A percentile compares a stretch with the other conserved stretches of the same genome.
phyloP scores from a whole-genome alignment of 345 rosid species.

The Acer saccharum region DNA sequence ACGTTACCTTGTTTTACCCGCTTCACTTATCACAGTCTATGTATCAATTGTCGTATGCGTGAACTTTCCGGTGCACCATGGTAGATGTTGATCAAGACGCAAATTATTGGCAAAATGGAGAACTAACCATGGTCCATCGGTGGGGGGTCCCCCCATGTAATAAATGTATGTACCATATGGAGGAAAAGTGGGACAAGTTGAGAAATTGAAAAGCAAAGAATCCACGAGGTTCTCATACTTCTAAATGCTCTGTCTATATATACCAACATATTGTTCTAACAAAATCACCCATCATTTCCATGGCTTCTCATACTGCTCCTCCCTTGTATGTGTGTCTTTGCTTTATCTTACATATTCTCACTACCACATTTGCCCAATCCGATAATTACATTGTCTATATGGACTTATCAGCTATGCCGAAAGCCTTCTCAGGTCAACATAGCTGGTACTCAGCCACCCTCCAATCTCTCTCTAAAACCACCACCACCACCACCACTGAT shows the following conservation, averaged over 20 bases:
- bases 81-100: no score
- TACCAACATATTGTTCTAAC: neutral
- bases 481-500: neutral
- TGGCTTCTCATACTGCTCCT: conserved; percentile 16
- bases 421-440: conserved; percentile 35
- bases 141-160: neutral
- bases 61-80: no score
- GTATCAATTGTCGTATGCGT: no score
- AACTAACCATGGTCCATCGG: no score
- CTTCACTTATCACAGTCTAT: no score
- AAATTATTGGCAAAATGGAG: no score
- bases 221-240: conserved; percentile 22
- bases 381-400: conserved; percentile 49
- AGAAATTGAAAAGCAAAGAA: neutral
- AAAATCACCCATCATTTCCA: neutral
- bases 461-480: conserved; percentile 18
- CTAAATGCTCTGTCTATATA: conserved; percentile 4
- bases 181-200: conserved; percentile 7
- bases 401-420: conserved; percentile 52
- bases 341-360: conserved; percentile 10
- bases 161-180: neutral
- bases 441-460: conserved; percentile 46
- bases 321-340: conserved; percentile 7
- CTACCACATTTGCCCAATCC: conserved; percentile 16
- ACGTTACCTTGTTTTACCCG: neutral